Evolutionary conservation across 495 filamentous ascomycete genomes (phyloP).

Genomic region (Pyrenula massariospora): DNA sequence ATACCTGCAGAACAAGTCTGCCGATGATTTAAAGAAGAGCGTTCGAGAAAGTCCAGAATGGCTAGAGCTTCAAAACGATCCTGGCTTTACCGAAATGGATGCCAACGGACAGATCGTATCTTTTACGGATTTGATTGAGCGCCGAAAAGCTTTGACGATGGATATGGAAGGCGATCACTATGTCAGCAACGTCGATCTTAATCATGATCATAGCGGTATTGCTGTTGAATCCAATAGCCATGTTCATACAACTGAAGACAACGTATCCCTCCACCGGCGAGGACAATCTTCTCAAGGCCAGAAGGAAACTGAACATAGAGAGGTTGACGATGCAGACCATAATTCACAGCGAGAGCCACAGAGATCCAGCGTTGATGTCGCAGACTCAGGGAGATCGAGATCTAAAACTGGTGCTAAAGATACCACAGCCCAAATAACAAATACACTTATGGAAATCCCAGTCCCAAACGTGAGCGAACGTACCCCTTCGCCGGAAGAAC

Average conservation of each 20-base stretch:
- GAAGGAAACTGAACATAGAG: neutral
- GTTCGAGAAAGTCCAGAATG: conserved; percentile 31
- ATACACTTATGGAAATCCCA: neutral
- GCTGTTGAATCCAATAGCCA: neutral
- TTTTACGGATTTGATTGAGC: neutral
- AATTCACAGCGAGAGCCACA: neutral
- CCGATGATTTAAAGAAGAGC: conserved; percentile 12
- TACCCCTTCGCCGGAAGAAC: neutral
- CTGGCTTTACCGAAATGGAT: conserved; percentile 23
- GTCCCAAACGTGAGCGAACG: neutral
- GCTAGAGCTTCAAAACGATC: conserved; percentile 31
- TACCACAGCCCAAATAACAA: neutral
- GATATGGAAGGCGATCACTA: neutral
- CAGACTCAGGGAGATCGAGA: too few relatives aligned
- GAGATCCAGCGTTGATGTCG: too few relatives aligned
- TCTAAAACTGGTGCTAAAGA: neutral
- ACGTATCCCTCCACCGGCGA: too few relatives aligned
- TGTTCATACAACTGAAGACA: neutral
- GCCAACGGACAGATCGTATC: conserved; percentile 18
- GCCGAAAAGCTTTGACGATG: neutral
- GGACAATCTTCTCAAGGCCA: too few relatives aligned
- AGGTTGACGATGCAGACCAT: too few relatives aligned
- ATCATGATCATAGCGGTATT: neutral
- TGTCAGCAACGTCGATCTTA: neutral
- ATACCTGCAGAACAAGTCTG: conserved; percentile 4